Evolutionary conservation across 352 stramenopile species (phyloP).

Genomic region (Aphanomyces invadans): DNA sequence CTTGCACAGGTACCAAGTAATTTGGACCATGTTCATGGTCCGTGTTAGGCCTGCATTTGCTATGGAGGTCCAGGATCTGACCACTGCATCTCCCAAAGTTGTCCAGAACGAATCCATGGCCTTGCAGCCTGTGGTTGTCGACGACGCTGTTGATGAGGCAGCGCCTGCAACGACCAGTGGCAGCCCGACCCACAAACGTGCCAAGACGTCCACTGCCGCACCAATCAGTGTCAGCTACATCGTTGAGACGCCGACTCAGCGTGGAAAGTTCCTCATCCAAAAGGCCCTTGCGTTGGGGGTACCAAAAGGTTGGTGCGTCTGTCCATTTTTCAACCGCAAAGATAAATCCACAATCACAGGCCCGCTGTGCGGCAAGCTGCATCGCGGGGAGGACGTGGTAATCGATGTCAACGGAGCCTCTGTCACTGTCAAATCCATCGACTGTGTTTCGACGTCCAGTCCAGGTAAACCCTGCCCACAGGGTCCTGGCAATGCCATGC

Average conservation of each 20-base stretch:
- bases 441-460: conserved; percentile 63
- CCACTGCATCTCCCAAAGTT: background rate
- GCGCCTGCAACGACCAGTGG: background rate
- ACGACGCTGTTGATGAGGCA: background rate
- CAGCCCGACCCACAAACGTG: conserved; percentile 5
- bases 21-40: background rate
- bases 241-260: conserved; percentile 56
- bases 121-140: conserved; percentile 10
- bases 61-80: conserved; percentile 13
- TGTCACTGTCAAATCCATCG: conserved; percentile 44
- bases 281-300: conserved; percentile 58
- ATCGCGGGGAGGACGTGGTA: conserved; percentile 71
- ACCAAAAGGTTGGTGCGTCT: conserved; percentile 37
- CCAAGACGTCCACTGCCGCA: background rate
- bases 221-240: conserved; percentile 37
- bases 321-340: background rate
- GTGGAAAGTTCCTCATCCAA: conserved; percentile 75
- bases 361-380: conserved; percentile 65
- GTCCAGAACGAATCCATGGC: conserved; percentile 17
- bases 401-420: conserved; percentile 39
- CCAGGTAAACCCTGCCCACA: conserved; percentile 27
- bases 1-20: conserved; percentile 41
- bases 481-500: conserved; percentile 27
- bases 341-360: conserved; percentile 13
- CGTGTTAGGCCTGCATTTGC: conserved; percentile 17